phyloP scores from a whole-genome alignment of 2,329 filamentous ascomycete species.

The Onygenales sp. region DNA sequence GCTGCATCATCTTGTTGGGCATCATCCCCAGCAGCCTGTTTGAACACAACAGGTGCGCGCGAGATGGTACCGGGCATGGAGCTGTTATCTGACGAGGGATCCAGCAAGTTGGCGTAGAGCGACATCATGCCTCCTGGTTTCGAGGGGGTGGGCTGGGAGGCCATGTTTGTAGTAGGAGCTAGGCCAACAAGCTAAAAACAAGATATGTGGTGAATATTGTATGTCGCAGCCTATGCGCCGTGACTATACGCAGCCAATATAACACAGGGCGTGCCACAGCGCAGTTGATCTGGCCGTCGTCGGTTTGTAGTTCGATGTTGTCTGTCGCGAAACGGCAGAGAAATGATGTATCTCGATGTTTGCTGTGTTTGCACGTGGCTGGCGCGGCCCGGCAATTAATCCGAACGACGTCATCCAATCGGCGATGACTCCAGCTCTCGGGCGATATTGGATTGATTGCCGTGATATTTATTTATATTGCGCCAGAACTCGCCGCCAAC shows the following conservation, averaged over 20 bases:
- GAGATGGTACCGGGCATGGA: slow-evolving; percentile 56
- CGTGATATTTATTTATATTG: too few relatives aligned
- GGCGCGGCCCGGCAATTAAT: background rate
- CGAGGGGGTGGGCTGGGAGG: slow-evolving; percentile 4
- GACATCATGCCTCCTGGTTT: slow-evolving; percentile 48
- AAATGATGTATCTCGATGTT: slow-evolving; percentile 1
- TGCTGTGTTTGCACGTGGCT: slow-evolving; percentile 11
- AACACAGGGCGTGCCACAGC: background rate
- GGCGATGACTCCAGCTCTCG: background rate
- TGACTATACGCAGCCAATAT: background rate
- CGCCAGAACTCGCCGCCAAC: too few relatives aligned
- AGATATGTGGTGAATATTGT: slow-evolving; percentile 1
- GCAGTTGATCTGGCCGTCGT: background rate
- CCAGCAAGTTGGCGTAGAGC: slow-evolving; percentile 76
- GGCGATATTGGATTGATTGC: background rate
- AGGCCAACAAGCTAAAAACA: background rate
- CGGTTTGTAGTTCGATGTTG: background rate
- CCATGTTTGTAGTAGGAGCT: slow-evolving; percentile 16
- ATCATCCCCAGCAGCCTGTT: slow-evolving; percentile 43
- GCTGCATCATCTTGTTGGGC: slow-evolving; percentile 38
- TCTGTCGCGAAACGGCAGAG: background rate
- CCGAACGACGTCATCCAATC: background rate
- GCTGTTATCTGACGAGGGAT: slow-evolving; percentile 34
- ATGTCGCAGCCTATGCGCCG: background rate
- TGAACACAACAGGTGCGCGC: slow-evolving; percentile 64